Percentiles rank a stretch among this genome's conserved stretches.
Conservation (phyloP, 2,329 filamentous ascomycete species). For the Colletotrichum tamarilloi region DNA sequence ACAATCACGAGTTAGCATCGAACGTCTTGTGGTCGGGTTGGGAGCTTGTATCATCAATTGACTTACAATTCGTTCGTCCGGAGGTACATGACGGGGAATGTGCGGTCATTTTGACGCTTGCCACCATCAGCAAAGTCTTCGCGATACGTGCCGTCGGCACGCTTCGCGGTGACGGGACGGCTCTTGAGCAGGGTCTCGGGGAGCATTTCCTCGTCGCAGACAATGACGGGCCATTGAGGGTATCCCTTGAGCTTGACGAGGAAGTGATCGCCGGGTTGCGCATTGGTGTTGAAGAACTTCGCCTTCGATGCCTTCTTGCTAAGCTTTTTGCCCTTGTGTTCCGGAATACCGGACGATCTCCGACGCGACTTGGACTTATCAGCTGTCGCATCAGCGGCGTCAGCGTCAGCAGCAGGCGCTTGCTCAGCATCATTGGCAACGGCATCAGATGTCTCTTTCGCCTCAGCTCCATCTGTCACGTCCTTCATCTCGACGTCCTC, state of each 20-base stretch:
- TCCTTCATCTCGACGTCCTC: slow-evolving; percentile 75
- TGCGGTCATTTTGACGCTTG: slow-evolving; percentile 85
- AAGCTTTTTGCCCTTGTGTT: slow-evolving; percentile 81
- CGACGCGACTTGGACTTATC: slow-evolving; percentile 67
- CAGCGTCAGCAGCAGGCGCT: slow-evolving; percentile 34
- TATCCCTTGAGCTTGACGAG: slow-evolving; percentile 95
- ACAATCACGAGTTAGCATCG: slow-evolving; percentile 9
- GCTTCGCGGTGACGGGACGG: slow-evolving; percentile 85
- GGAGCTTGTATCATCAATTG: neutral
- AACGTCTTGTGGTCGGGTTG: neutral
- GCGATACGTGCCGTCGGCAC: slow-evolving; percentile 85
- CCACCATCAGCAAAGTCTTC: slow-evolving; percentile 89
- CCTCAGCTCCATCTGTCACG: slow-evolving; percentile 66
- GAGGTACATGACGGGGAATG: slow-evolving; percentile 95
- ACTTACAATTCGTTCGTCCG: slow-evolving; percentile 97
- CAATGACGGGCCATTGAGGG: slow-evolving; percentile 92
- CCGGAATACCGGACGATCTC: slow-evolving; percentile 76
- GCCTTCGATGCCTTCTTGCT: slow-evolving; percentile 86
- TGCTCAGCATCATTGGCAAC: slow-evolving; percentile 40
- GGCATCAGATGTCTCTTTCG: slow-evolving; percentile 46
- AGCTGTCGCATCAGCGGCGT: slow-evolving; percentile 47
- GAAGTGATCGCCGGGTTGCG: slow-evolving; percentile 90
- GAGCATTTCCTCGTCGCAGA: slow-evolving; percentile 95
- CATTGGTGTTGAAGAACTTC: slow-evolving; percentile 78
- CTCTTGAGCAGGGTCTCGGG: slow-evolving; percentile 79